Evolutionary conservation across 495 filamentous ascomycete genomes (phyloP).

Genomic region (Aspergillus sclerotioniger): DNA sequence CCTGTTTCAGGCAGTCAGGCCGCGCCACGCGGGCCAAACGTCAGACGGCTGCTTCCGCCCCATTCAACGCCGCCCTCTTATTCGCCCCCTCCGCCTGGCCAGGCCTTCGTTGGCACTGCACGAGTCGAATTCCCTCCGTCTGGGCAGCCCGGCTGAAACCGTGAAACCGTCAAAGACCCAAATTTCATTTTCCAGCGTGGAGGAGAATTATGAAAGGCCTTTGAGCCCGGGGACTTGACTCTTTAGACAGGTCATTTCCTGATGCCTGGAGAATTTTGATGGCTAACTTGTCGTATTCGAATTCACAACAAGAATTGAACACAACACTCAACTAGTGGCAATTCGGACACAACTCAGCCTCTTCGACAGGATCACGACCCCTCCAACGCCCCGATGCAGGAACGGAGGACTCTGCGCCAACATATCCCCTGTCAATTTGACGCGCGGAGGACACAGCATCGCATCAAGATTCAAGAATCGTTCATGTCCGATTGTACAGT

Average conservation of each 20-base stretch:
- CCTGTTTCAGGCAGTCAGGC: background rate
- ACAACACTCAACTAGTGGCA: too few species aligned
- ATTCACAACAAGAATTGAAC: background rate
- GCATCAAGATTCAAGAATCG: background rate
- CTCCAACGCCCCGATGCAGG: background rate
- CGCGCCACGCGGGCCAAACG: conserved; percentile 6
- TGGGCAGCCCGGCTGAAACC: background rate
- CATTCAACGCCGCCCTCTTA: background rate
- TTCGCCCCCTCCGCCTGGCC: background rate
- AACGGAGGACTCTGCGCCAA: background rate
- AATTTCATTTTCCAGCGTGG: background rate
- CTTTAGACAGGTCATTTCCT: too few species aligned
- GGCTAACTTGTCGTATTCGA: background rate
- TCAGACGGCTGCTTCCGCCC: conserved; percentile 6
- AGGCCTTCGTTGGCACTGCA: background rate
- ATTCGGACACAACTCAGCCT: background rate
- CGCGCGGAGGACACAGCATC: background rate
- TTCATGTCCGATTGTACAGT: too few species aligned
- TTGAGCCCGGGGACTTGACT: too few species aligned
- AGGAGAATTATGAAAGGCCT: background rate
- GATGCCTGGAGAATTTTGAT: too few species aligned
- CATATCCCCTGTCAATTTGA: background rate
- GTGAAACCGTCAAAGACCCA: background rate
- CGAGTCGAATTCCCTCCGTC: conserved; percentile 1
- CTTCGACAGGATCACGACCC: background rate